A percentile compares a stretch with the other conserved stretches of the same genome.
These are phyloP conservation scores for Lasiodiplodia theobromae DNA, from an alignment of 2,329 filamentous ascomycete species.

Conservation along the genomic window DNA sequence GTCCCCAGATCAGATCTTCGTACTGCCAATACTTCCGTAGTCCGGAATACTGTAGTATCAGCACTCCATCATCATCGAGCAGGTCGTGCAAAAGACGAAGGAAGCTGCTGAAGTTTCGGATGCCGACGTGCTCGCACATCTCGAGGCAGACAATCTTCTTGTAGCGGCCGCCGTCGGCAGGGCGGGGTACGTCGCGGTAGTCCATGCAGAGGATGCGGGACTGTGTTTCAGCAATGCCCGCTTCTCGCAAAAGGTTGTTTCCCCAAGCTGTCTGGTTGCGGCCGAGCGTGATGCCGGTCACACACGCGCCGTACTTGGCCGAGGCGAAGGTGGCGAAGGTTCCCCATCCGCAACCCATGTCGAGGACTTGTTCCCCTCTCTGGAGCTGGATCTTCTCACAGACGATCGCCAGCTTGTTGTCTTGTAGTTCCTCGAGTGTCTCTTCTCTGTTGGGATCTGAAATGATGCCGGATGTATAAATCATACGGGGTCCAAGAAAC, in stretches of 20 bases:
- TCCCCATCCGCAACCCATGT: conserved; percentile 98
- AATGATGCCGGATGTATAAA: conserved; percentile 96
- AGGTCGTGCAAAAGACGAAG: conserved; percentile 88
- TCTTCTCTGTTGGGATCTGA: conserved; percentile 87
- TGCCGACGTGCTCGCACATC: conserved; percentile 98
- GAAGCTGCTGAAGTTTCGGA: conserved; percentile 84
- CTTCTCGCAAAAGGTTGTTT: conserved; percentile 84
- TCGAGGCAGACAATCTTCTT: conserved; percentile 97
- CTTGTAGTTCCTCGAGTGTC: conserved; percentile 91
- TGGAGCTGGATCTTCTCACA: conserved; percentile 94
- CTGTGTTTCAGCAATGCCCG: conserved; percentile 84
- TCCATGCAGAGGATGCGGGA: conserved; percentile 94
- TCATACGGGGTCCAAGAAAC: conserved; percentile 98
- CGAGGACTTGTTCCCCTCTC: conserved; percentile 81
- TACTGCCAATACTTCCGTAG: conserved; percentile 96
- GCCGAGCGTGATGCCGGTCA: conserved; percentile 90
- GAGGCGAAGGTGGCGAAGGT: conserved; percentile 93
- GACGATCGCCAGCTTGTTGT: conserved; percentile 94
- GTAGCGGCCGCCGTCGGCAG: conserved; percentile 70
- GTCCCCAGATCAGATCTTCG: conserved; percentile 95
- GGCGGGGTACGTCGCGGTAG: conserved; percentile 90
- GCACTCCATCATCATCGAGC: conserved; percentile 94
- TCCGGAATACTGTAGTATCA: conserved; percentile 95
- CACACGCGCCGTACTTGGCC: conserved; percentile 85
- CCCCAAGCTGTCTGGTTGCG: conserved; percentile 98